These are phyloP conservation scores for Aspergillus vadensis DNA, from an alignment of 2,329 filamentous ascomycete genomes.

Conservation along the genomic window DNA sequence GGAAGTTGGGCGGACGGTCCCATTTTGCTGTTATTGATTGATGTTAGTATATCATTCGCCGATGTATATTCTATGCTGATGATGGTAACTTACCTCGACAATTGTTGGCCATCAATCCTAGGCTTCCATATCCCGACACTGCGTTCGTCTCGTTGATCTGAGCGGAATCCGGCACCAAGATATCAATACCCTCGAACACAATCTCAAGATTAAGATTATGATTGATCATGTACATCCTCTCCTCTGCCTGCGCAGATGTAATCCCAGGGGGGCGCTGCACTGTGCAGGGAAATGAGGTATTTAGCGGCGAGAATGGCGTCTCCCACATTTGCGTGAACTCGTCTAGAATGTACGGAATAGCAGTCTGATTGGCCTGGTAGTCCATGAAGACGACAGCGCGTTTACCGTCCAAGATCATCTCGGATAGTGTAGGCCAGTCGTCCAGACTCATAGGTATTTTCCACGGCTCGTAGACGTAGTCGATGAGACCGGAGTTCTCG, in stretches of 20 bases:
- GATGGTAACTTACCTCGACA: conserved; percentile 49
- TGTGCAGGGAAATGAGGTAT: conserved; percentile 73
- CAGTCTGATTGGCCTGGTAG: conserved; percentile 76
- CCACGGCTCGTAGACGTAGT: conserved; percentile 73
- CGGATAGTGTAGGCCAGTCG: conserved; percentile 80
- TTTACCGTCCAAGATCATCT: conserved; percentile 71
- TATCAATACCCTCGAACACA: conserved; percentile 61
- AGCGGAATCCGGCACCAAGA: conserved; percentile 72
- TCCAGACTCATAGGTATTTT: conserved; percentile 69
- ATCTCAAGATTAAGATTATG: conserved; percentile 87
- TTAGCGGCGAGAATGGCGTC: conserved; percentile 76
- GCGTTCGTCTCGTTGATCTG: conserved; percentile 74
- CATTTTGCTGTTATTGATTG: conserved; percentile 51
- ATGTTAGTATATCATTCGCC: not conserved
- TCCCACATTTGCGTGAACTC: conserved; percentile 90
- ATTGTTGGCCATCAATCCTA: conserved; percentile 65
- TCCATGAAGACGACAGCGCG: conserved; percentile 81
- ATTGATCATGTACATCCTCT: conserved; percentile 79
- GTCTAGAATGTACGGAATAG: conserved; percentile 86
- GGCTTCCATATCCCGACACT: conserved; percentile 64
- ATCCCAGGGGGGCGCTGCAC: conserved; percentile 75
- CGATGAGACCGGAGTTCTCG: conserved; percentile 68
- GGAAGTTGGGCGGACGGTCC: conserved; percentile 71
- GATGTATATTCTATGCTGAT: too few species aligned
- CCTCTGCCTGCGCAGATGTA: conserved; percentile 52